These are phyloP conservation scores for Sarcocystis neurona DNA, from an alignment of 169 alveolate species.

Conservation along the genomic window DNA sequence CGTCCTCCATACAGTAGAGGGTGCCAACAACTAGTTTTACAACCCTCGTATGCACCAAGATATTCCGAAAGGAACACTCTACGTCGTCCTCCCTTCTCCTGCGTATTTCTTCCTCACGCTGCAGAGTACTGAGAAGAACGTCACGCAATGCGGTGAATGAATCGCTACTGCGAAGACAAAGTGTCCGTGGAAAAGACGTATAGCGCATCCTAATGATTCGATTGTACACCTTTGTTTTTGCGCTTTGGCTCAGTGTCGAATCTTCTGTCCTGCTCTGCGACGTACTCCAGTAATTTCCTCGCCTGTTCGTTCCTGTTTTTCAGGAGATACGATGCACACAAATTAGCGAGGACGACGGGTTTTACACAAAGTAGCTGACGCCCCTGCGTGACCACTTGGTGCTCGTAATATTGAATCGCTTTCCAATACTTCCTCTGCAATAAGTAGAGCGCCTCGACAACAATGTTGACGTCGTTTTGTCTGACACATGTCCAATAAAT, in stretches of 20 bases:
- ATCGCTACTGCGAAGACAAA: not conserved
- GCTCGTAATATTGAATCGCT: constrained; percentile 19
- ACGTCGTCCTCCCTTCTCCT: not conserved
- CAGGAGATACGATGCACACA: constrained; percentile 21
- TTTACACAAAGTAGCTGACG: not conserved
- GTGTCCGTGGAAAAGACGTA: not conserved
- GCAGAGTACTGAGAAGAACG: constrained; percentile 12
- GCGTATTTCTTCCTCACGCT: constrained; percentile 12
- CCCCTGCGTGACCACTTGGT: not conserved
- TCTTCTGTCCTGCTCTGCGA: not conserved
- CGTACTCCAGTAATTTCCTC: not conserved
- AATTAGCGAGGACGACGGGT: constrained; percentile 6
- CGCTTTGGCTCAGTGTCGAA: not conserved
- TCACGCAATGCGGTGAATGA: not conserved
- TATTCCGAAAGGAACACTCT: not conserved
- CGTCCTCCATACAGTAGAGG: constrained; percentile 52
- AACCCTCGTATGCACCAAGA: constrained; percentile 2
- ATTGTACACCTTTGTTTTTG: not conserved
- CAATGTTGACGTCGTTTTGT: not conserved
- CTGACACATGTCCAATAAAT: constrained; percentile 26
- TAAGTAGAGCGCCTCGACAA: not conserved
- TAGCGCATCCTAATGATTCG: not conserved
- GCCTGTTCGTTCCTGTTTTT: not conserved
- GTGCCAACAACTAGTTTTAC: constrained; percentile 62
- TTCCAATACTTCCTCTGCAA: not conserved